phyloP scores from a whole-genome alignment of 495 filamentous ascomycete species.

The Bombardia bombarda region DNA sequence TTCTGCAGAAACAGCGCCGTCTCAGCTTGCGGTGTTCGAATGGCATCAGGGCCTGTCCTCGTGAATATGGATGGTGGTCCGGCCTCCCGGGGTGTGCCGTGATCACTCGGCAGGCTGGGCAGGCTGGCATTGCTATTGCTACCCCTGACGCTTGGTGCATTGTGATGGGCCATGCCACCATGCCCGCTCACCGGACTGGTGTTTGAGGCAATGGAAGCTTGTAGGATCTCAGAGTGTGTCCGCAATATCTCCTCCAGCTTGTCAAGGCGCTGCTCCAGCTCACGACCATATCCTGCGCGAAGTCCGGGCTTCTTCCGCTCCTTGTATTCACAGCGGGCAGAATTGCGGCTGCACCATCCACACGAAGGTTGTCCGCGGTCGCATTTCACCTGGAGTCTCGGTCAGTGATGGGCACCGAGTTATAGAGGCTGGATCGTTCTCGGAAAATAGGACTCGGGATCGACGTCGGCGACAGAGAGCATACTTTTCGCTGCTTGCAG shows the following conservation, averaged over 20 bases:
- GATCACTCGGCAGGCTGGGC: conserved; percentile 37
- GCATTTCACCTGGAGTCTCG: conserved; percentile 54
- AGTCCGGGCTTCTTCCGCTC: conserved; percentile 80
- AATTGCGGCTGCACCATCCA: conserved; percentile 81
- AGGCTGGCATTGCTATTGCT: conserved; percentile 36
- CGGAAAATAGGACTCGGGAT: no score
- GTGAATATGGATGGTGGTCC: conserved; percentile 30
- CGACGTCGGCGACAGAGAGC: no score
- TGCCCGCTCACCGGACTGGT: conserved; percentile 27
- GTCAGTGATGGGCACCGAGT: conserved; percentile 1
- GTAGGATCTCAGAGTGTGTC: conserved; percentile 40
- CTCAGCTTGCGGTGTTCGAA: conserved; percentile 49
- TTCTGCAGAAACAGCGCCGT: conserved; percentile 57
- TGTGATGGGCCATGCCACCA: conserved; percentile 19
- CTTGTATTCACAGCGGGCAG: conserved; percentile 71
- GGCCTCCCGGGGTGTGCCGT: conserved; percentile 36
- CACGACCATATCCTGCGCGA: conserved; percentile 78
- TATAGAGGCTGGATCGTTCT: no score
- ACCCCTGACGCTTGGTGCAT: conserved; percentile 40
- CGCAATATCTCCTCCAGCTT: conserved; percentile 44
- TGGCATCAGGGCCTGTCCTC: conserved; percentile 23
- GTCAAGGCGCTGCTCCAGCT: conserved; percentile 73
- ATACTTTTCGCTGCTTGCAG: conserved; percentile 75
- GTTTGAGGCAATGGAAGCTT: conserved; percentile 21
- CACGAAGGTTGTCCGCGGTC: conserved; percentile 77